Conservation (phyloP, 371 early-diverging fungal species). For the Mucor mucedo region DNA sequence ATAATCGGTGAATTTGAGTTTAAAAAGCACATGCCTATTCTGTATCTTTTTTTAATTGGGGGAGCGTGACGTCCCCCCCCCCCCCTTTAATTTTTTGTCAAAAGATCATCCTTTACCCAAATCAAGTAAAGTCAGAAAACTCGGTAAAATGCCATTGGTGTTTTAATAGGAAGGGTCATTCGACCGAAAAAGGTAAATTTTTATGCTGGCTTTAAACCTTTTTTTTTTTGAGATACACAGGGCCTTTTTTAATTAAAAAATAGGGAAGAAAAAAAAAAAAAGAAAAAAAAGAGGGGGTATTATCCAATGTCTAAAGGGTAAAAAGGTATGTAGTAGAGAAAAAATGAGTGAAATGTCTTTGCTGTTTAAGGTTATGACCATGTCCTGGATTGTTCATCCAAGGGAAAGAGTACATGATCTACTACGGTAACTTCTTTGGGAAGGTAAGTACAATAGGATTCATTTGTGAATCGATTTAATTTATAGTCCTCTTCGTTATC, state of each 20-base stretch:
- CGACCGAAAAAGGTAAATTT: background rate
- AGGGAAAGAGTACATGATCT: background rate
- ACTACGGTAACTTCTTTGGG: background rate
- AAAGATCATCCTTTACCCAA: background rate
- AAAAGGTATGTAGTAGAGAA: background rate
- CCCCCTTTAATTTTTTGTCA: background rate
- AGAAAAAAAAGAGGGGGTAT: no score
- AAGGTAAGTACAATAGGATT: conserved; percentile 1
- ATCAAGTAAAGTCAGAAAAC: background rate
- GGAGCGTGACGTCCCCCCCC: no score
- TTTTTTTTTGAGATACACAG: background rate
- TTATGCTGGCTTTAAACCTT: background rate
- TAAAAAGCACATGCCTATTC: no score
- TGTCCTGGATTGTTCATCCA: background rate
- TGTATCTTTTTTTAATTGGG: no score
- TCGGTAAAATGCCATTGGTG: background rate
- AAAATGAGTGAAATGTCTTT: background rate
- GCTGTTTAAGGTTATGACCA: background rate
- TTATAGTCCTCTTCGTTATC: background rate
- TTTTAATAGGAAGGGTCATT: background rate
- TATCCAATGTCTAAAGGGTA: background rate
- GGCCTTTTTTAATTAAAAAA: background rate
- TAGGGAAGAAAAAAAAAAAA: no score
- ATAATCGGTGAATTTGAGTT: no score
- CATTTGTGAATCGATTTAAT: conserved; percentile 4